phyloP scores from a whole-genome alignment of 257 asterid genomes.

The Penstemon davidsonii region DNA sequence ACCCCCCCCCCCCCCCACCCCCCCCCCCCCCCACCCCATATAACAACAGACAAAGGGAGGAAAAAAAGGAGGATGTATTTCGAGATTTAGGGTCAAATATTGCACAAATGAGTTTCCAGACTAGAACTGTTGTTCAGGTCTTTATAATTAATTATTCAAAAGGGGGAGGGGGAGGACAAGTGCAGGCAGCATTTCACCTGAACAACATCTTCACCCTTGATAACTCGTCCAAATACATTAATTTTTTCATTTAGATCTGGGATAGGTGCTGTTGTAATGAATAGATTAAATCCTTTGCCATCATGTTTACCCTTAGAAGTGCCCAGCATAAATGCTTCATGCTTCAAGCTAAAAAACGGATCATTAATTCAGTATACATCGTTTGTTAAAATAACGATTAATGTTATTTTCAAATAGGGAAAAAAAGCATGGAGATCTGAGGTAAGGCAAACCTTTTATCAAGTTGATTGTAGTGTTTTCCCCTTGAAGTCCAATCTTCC shows the following conservation, averaged over 20 bases:
- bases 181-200: slow-evolving; percentile 51
- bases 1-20: too few species aligned
- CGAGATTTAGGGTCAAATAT: too few species aligned
- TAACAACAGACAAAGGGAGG: too few species aligned
- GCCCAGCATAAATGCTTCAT: slow-evolving; percentile 98
- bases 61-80: neutral
- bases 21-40: too few species aligned
- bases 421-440: slow-evolving; percentile 28
- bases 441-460: slow-evolving; percentile 71
- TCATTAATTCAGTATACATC: neutral
- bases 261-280: slow-evolving; percentile 90
- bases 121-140: neutral
- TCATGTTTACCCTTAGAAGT: slow-evolving; percentile 72
- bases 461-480: slow-evolving; percentile 82
- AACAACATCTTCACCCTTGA: slow-evolving; percentile 95
- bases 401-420: neutral
- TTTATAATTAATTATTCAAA: neutral
- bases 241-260: slow-evolving; percentile 85
- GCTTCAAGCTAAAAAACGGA: slow-evolving; percentile 59
- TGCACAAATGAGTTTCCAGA: neutral
- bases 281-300: slow-evolving; percentile 67
- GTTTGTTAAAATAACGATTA: neutral
- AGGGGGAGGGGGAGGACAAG: neutral
- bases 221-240: slow-evolving; percentile 82
- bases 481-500: slow-evolving; percentile 91